These are phyloP conservation scores for Peniophora sp. DNA, from an alignment of 1,284 basidiomycete species.

Conservation along the genomic window DNA sequence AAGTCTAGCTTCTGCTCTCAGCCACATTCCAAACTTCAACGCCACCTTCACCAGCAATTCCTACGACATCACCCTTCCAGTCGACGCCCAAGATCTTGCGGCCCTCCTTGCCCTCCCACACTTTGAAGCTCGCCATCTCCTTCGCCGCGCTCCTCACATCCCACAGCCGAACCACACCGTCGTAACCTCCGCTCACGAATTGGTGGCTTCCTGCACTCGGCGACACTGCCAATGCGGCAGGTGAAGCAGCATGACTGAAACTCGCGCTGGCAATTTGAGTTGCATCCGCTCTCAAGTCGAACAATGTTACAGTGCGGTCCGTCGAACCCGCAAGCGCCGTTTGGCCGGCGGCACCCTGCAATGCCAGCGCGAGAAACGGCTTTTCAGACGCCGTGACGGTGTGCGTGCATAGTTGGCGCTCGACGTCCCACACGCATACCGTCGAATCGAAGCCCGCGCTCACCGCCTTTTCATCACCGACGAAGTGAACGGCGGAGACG, in stretches of 20 bases:
- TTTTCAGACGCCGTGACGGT: conserved; percentile 68
- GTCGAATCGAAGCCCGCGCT: conserved; percentile 77
- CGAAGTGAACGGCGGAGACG: conserved; percentile 56
- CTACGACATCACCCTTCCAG: conserved; percentile 68
- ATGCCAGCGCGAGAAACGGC: conserved; percentile 56
- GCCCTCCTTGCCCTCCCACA: conserved; percentile 37
- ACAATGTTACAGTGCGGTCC: conserved; percentile 59
- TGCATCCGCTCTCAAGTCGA: conserved; percentile 48
- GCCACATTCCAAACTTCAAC: conserved; percentile 62
- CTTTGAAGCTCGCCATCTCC: conserved; percentile 61
- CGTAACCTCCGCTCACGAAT: conserved; percentile 76
- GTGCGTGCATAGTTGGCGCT: conserved; percentile 54
- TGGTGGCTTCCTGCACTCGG: conserved; percentile 38
- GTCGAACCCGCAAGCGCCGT: conserved; percentile 54
- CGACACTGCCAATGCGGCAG: conserved; percentile 23
- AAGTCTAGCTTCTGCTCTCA: neutral
- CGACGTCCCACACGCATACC: conserved; percentile 65
- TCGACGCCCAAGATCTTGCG: conserved; percentile 68
- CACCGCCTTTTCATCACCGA: conserved; percentile 33
- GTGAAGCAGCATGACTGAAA: conserved; percentile 66
- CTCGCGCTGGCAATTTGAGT: conserved; percentile 33
- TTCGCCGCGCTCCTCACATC: conserved; percentile 68
- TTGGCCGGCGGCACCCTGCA: conserved; percentile 28
- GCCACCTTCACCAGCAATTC: conserved; percentile 78
- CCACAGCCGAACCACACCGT: conserved; percentile 81